Conservation (phyloP, 2,329 filamentous ascomycete genomes). For the Neonectria magnoliae region DNA sequence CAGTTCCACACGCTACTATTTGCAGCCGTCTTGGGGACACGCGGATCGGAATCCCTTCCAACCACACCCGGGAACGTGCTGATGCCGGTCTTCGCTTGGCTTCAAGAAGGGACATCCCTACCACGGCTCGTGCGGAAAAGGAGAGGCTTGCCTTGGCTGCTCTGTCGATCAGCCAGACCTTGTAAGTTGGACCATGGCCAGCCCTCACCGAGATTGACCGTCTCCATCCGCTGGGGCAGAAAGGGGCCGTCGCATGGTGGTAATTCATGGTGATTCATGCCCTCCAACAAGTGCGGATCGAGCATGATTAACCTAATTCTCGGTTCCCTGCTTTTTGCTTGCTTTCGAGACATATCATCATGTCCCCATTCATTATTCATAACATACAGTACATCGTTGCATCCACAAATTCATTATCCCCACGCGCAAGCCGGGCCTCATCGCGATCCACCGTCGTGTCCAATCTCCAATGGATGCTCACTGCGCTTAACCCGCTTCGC, state of each 20-base stretch:
- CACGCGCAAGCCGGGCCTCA: neutral
- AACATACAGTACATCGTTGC: constrained; percentile 1
- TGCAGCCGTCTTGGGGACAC: neutral
- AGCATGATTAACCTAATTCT: neutral
- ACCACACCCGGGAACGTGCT: constrained; percentile 7
- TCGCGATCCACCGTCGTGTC: constrained; percentile 1
- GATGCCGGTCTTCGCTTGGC: neutral
- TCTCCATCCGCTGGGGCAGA: constrained; percentile 9
- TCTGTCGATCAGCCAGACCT: neutral
- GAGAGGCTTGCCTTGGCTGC: constrained; percentile 6
- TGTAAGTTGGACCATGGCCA: neutral
- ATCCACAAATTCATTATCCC: constrained; percentile 6
- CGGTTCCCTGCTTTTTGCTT: neutral
- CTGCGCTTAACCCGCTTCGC: constrained; percentile 3
- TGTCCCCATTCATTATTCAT: neutral
- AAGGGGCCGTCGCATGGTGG: constrained; percentile 6
- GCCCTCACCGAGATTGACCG: constrained; percentile 14
- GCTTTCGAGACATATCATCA: neutral
- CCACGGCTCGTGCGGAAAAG: constrained; percentile 15
- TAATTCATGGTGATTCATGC: constrained; percentile 8
- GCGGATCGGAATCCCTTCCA: constrained; percentile 1
- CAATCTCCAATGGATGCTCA: neutral
- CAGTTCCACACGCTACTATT: constrained; percentile 3
- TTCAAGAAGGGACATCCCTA: neutral
- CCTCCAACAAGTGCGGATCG: neutral